Conservation (phyloP, 2,329 filamentous ascomycete species). For the Fusarium sp. region DNA sequence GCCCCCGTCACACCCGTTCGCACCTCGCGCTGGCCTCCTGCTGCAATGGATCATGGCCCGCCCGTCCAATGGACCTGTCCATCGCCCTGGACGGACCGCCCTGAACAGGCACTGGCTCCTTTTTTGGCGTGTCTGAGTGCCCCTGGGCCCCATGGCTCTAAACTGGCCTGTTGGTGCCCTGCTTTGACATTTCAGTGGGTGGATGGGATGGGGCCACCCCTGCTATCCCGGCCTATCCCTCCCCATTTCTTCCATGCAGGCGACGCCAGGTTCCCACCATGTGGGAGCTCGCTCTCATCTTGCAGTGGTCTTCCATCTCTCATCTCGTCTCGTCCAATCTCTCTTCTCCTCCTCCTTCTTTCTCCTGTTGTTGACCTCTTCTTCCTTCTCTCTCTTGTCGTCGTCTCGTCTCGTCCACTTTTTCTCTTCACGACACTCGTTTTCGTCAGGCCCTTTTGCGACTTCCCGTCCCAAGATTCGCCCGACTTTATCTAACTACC, state of each 20-base stretch:
- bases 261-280: conserved; percentile 41
- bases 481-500: conserved; percentile 30
- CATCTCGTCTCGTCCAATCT: conserved; percentile 40
- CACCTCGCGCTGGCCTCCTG: conserved; percentile 17
- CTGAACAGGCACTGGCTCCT: conserved; percentile 30
- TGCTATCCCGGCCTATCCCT: conserved; percentile 8
- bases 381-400: conserved; percentile 38
- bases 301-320: conserved; percentile 37
- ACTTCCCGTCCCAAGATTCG: conserved; percentile 39
- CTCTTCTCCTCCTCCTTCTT: conserved; percentile 39
- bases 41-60: conserved; percentile 9
- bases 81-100: background rate
- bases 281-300: conserved; percentile 42
- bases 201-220: conserved; percentile 29
- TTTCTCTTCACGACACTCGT: conserved; percentile 55
- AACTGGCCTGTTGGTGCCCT: conserved; percentile 37
- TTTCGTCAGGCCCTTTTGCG: conserved; percentile 48
- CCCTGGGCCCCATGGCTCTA: conserved; percentile 29
- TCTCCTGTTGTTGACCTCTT: conserved; percentile 42
- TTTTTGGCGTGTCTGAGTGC: conserved; percentile 33
- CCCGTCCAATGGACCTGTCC: background rate
- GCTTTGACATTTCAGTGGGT: conserved; percentile 26
- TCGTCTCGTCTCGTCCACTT: conserved; percentile 45
- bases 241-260: conserved; percentile 30
- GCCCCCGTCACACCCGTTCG: conserved; percentile 24